Base-by-base conservation (phyloP, 495 filamentous ascomycete species). In the Daldinia decipiens region DNA sequence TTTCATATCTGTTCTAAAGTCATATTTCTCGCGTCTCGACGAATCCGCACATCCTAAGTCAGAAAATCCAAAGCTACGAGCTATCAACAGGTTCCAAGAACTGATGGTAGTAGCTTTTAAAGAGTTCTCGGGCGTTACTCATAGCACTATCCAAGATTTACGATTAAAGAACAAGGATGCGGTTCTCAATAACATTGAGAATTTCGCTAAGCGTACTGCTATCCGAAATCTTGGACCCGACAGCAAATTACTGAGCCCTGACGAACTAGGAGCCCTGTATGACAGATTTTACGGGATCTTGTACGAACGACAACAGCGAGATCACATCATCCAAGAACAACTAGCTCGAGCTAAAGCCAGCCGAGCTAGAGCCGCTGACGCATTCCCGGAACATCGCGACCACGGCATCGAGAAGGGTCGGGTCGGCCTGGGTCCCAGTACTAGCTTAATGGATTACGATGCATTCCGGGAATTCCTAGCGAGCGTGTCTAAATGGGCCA, bases 81-180 rank as follows among this genome's bases (percentile, higher is more conserved):
- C 93, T 8, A 94, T 99, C 39, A 99, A 96, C 0, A 87, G 92
- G 47, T 99, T 99, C 79, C 95, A 99, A 77, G 95, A 98, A 74
- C 85, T 99, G 59, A 97, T 99, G 93, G 95, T 99, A 2, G 94
- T 98, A 3, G 95, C 95, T 12, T 98, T 98, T 83, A 97, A 96
- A 66, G 95, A 99, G 73, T 99, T 99, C 72, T 90, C 95, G 1
- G 92, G 89, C 8, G 97, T 99, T 74, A 99, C 95, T 0, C 95
- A 98, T 74, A 89, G 87, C 72, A 97, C 91, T 39, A 93, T 99
- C 59, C 89, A 87, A 2, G 95, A 98, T 67, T 88, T 96, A 68
- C 92, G 95, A 21, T 83, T 90, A 15, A 97, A 94, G 76, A 93
- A 97, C 79, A 98, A 97, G 79, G 93, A 93, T 74, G 89, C 90